Conservation (phyloP, 2,329 filamentous ascomycete species). For the Trichoderma guizhouense region DNA sequence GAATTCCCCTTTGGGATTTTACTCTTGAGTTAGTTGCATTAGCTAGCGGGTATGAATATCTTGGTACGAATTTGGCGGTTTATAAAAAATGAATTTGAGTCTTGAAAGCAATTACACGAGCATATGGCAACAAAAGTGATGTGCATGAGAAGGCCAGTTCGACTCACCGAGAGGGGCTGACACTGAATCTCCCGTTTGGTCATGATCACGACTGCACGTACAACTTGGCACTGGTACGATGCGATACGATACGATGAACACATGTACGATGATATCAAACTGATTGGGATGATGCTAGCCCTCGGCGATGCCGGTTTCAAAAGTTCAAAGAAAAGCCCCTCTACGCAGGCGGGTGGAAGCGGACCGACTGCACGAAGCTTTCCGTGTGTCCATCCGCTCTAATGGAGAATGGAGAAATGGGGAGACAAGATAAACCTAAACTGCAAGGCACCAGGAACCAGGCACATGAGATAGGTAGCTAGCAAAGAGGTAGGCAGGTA, state of each 20-base stretch:
- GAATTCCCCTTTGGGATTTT: neutral
- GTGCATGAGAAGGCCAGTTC: neutral
- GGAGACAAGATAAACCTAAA: neutral
- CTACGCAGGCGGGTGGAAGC: neutral
- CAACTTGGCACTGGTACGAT: neutral
- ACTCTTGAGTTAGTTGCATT: slow-evolving; percentile 1
- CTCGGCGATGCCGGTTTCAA: slow-evolving; percentile 14
- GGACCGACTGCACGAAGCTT: neutral
- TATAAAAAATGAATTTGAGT: neutral
- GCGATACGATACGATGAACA: neutral
- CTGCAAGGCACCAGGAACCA: slow-evolving; percentile 14
- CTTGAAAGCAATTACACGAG: neutral
- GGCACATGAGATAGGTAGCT: neutral
- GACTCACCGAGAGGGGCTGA: neutral
- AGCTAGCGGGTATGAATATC: slow-evolving; percentile 5
- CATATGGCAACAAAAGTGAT: neutral
- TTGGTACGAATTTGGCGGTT: slow-evolving; percentile 1
- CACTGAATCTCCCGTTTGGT: neutral
- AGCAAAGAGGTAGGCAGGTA: neutral
- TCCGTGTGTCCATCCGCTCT: neutral
- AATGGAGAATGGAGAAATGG: neutral
- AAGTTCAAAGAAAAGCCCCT: neutral
- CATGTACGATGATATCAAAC: neutral
- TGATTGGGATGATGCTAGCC: neutral
- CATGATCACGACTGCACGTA: neutral